phyloP scores from a whole-genome alignment of 169 alveolate genomes.

The Perkinsus olseni region DNA sequence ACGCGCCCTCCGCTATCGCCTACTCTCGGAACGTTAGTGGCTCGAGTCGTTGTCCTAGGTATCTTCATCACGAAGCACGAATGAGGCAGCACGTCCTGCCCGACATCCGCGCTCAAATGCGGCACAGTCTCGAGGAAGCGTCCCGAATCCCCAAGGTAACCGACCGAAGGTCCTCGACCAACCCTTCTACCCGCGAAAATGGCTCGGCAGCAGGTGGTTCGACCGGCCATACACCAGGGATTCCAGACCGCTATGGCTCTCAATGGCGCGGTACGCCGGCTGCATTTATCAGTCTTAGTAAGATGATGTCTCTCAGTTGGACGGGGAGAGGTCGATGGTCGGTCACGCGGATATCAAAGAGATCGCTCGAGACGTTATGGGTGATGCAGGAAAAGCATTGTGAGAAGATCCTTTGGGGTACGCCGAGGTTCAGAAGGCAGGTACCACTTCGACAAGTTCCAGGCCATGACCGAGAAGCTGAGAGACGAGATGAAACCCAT shows the following conservation, averaged over 20 bases:
- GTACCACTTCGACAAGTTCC: background rate
- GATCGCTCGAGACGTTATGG: background rate
- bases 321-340: background rate
- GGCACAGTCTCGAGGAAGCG: background rate
- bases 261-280: background rate
- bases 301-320: background rate
- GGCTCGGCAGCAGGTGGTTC: background rate
- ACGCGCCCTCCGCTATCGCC: no score
- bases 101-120: background rate
- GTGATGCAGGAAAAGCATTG: background rate
- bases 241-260: background rate
- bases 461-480: background rate
- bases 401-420: background rate
- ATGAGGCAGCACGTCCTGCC: background rate
- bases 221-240: background rate
- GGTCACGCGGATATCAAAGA: background rate
- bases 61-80: background rate
- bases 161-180: background rate
- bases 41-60: background rate
- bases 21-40: no score
- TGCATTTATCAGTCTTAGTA: background rate
- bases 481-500: background rate
- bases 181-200: no score
- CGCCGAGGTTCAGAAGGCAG: background rate
- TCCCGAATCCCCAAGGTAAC: background rate